A percentile compares a stretch with the other conserved stretches of the same genome.
Evolutionary conservation across 495 filamentous ascomycete genomes (phyloP).

Genomic region (Trichoderma virens): DNA sequence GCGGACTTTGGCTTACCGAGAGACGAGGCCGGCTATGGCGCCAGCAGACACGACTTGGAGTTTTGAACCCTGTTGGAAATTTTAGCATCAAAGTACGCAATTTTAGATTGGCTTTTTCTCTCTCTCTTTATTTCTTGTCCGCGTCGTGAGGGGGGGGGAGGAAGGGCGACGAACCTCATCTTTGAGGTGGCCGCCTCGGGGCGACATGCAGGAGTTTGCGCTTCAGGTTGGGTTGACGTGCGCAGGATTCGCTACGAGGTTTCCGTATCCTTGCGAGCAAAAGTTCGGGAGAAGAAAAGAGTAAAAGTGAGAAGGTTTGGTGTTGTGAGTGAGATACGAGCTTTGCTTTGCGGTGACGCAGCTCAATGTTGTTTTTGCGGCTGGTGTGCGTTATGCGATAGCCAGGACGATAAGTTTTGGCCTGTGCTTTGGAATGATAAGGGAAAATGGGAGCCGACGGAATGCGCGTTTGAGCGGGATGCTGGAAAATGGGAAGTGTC

Average conservation of each 20-base stretch:
- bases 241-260: not conserved
- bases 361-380: not conserved
- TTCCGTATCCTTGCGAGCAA: not conserved
- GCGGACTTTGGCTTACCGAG: constrained; percentile 75
- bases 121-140: not conserved
- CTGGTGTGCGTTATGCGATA: not conserved
- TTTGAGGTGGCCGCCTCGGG: constrained; percentile 66
- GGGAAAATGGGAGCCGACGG: not conserved
- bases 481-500: no score
- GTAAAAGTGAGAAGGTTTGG: no score
- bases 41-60: constrained; percentile 77
- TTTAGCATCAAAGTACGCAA: not conserved
- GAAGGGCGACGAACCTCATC: constrained; percentile 60
- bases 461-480: not conserved
- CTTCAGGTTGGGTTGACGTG: not conserved
- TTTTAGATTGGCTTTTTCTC: not conserved
- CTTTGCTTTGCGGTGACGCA: no score
- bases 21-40: constrained; percentile 80
- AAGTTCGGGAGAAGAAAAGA: no score
- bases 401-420: not conserved
- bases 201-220: constrained; percentile 55
- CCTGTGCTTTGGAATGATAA: not conserved
- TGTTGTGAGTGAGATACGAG: no score
- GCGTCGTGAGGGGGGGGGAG: no score
- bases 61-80: constrained; percentile 58